Percentiles rank a stretch among this genome's conserved stretches.
phyloP scores from a whole-genome alignment of 139 green algal species.

The Micractinium sp. region DNA sequence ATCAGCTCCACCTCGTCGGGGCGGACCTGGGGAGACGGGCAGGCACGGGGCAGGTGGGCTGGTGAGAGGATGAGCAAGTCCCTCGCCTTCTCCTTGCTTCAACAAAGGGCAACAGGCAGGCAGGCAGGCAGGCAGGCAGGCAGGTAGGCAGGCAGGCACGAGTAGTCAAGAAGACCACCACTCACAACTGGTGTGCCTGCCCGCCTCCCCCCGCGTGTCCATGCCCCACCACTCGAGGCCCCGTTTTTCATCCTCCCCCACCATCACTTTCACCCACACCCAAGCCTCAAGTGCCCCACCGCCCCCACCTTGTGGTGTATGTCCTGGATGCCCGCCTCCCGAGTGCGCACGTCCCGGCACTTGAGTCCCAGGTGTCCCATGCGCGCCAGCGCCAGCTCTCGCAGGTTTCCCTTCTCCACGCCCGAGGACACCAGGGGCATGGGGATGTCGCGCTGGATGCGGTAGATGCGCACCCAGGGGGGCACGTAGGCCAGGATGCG shows the following conservation, averaged over 20 bases:
- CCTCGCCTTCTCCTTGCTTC: no score
- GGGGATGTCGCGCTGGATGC: constrained; percentile 97
- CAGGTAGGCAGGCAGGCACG: no score
- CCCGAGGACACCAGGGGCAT: constrained; percentile 94
- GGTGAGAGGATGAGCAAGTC: no score
- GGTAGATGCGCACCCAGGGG: constrained; percentile 95
- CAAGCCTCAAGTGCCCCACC: no score
- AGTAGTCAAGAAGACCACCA: no score
- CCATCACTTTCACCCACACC: not conserved
- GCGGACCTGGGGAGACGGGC: constrained; percentile 51
- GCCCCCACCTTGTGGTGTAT: constrained; percentile 87
- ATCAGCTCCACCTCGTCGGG: constrained; percentile 95
- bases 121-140: not conserved
- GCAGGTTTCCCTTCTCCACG: constrained; percentile 90
- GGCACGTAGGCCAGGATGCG: constrained; percentile 90
- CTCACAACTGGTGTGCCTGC: no score
- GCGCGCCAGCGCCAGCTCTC: constrained; percentile 93
- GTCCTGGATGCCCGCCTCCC: constrained; percentile 97
- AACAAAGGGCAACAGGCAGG: no score
- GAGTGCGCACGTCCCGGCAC: constrained; percentile 93
- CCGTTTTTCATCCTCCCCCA: not conserved
- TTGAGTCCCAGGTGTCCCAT: constrained; percentile 89
- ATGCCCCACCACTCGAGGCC: no score
- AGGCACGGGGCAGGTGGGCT: not conserved
- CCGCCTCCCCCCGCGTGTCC: not conserved